Conservation (phyloP, 2,329 filamentous ascomycete genomes). For the Massarina eburnea region DNA sequence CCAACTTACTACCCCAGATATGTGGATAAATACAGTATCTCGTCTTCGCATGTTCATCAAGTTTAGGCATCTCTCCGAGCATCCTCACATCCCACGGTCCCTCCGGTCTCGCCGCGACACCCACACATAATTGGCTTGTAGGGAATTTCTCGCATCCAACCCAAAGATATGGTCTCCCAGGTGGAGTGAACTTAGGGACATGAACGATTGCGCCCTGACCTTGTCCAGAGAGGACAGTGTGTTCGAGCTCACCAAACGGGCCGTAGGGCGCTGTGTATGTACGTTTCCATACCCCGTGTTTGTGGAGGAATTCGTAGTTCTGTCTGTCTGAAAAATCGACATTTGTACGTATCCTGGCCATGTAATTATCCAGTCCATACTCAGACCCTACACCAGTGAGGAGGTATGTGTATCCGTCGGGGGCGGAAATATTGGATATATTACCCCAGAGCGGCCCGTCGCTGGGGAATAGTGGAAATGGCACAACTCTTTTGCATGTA, state of each 20-base stretch:
- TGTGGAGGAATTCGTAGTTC: constrained; percentile 12
- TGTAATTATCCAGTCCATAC: constrained; percentile 14
- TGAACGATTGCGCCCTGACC: constrained; percentile 13
- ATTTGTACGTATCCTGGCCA: constrained; percentile 13
- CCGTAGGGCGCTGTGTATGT: constrained; percentile 8
- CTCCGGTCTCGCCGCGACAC: constrained; percentile 10
- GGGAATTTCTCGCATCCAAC: constrained; percentile 15
- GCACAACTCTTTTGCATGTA: constrained; percentile 6
- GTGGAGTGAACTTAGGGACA: constrained; percentile 8
- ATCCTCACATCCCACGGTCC: constrained; percentile 13
- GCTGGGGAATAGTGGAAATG: constrained; percentile 9
- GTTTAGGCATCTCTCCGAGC: constrained; percentile 12
- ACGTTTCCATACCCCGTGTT: constrained; percentile 9
- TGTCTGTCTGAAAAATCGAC: constrained; percentile 5
- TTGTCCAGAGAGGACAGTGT: constrained; percentile 13
- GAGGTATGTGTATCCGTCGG: constrained; percentile 13
- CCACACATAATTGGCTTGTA: constrained; percentile 12
- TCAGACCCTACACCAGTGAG: constrained; percentile 8
- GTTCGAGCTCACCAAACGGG: constrained; percentile 13
- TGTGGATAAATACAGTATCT: constrained; percentile 17
- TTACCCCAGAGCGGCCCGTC: constrained; percentile 13
- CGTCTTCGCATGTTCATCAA: constrained; percentile 5
- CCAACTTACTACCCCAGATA: constrained; percentile 10
- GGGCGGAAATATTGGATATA: constrained; percentile 11
- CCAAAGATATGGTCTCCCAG: constrained; percentile 10